Evolutionary conservation across 78 protist species (phyloP).

Genomic region (Salpingoeca rosetta): DNA sequence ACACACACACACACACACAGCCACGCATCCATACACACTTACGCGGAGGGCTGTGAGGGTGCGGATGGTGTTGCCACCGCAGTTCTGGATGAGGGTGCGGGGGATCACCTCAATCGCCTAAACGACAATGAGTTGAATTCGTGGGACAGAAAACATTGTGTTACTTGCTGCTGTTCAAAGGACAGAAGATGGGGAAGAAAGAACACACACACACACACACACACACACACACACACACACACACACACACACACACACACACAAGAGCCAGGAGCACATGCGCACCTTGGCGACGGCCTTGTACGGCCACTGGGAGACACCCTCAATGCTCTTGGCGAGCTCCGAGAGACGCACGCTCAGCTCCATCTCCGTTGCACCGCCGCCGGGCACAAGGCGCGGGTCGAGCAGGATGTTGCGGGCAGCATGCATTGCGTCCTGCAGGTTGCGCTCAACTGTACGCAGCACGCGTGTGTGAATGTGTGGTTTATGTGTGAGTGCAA

Average conservation of each 20-base stretch:
- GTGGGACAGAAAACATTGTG: no score
- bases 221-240: no score
- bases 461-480: no score
- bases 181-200: no score
- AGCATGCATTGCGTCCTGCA: conserved; percentile 95
- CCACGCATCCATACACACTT: conserved; percentile 4
- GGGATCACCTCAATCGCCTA: conserved; percentile 86
- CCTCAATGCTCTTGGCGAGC: conserved; percentile 72
- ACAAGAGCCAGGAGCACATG: no score
- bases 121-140: no score
- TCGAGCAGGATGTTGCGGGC: conserved; percentile 88
- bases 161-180: no score
- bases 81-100: conserved; percentile 93
- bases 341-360: conserved; percentile 59
- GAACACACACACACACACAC: no score
- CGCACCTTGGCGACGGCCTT: conserved; percentile 78
- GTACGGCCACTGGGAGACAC: conserved; percentile 85
- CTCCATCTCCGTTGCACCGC: conserved; percentile 97
- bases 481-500: no score
- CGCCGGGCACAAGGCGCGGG: conserved; percentile 96
- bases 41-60: conserved; percentile 90
- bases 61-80: conserved; percentile 92
- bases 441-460: conserved; percentile 46
- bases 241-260: no score
- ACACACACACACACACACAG: no score